Percentiles rank a stretch among this genome's conserved stretches.
Conservation (phyloP, 805 yeast genomes). For the Lipomyces chichibuensis region DNA sequence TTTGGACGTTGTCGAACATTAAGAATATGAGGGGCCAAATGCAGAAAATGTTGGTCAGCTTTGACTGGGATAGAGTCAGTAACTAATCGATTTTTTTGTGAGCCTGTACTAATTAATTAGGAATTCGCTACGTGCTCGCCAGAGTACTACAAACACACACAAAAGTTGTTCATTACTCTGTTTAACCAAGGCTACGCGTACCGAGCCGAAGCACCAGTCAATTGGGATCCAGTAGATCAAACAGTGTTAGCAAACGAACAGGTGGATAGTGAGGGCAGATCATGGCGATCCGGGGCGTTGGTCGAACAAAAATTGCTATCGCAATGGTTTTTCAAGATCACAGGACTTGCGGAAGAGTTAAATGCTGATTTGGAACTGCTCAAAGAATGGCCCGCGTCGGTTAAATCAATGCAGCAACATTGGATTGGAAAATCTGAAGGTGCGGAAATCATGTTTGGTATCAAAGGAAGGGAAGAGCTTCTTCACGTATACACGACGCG, state of each 20-base stretch:
- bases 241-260: slow-evolving; percentile 97
- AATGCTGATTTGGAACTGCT: slow-evolving; percentile 64
- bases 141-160: slow-evolving; percentile 91
- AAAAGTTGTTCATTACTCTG: slow-evolving; percentile 74
- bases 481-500: slow-evolving; percentile 79
- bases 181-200: slow-evolving; percentile 82
- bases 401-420: slow-evolving; percentile 84
- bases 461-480: slow-evolving; percentile 28
- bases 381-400: slow-evolving; percentile 83
- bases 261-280: slow-evolving; percentile 84
- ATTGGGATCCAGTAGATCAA: slow-evolving; percentile 96
- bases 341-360: slow-evolving; percentile 73
- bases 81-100: neutral
- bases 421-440: slow-evolving; percentile 95
- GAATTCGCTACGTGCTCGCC: slow-evolving; percentile 86
- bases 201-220: slow-evolving; percentile 81
- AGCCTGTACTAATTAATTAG: slow-evolving; percentile 40
- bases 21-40: slow-evolving; percentile 82
- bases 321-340: slow-evolving; percentile 94
- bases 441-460: slow-evolving; percentile 61
- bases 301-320: slow-evolving; percentile 80
- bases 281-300: slow-evolving; percentile 96
- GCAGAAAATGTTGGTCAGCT: slow-evolving; percentile 74
- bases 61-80: slow-evolving; percentile 74
- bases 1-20: slow-evolving; percentile 85